Conservation (phyloP, 345 rosid species). For the Eucalyptus grandis region DNA sequence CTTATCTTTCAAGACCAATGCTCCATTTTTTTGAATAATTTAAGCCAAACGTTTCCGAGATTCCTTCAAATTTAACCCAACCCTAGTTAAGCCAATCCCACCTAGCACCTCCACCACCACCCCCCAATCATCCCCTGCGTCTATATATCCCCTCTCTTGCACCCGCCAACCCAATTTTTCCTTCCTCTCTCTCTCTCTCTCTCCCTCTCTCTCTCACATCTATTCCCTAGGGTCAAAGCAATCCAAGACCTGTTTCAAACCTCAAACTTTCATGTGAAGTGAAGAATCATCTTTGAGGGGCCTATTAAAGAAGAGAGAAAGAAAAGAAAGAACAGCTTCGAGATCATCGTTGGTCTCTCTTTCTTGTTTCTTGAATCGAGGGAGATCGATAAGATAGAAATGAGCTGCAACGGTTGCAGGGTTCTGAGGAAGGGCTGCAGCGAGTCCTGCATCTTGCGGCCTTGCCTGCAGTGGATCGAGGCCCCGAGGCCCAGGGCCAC, state of each 20-base stretch:
- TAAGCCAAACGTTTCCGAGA: background rate
- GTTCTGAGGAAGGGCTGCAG: slow-evolving; percentile 97
- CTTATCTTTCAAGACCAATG: background rate
- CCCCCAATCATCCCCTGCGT: background rate
- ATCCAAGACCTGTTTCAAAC: background rate
- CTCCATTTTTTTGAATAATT: background rate
- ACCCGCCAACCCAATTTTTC: background rate
- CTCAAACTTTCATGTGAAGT: background rate
- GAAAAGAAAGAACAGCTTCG: background rate
- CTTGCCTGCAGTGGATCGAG: slow-evolving; percentile 90
- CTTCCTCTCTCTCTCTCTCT: background rate
- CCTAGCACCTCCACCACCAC: background rate
- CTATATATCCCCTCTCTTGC: slow-evolving; percentile 1
- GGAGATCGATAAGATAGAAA: background rate
- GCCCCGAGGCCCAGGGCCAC: slow-evolving; percentile 87
- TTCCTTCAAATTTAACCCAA: slow-evolving; percentile 8
- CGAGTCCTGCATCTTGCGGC: slow-evolving; percentile 77
- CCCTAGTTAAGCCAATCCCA: slow-evolving; percentile 1
- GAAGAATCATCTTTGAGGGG: background rate
- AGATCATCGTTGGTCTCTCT: background rate
- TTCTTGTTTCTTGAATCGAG: background rate
- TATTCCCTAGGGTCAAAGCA: slow-evolving; percentile 14
- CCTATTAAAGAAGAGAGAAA: background rate
- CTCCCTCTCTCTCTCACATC: background rate
- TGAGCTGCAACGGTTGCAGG: slow-evolving; percentile 99